Base-by-base conservation (phyloP, 306 rosid genomes). In the Glycine tomentella region DNA sequence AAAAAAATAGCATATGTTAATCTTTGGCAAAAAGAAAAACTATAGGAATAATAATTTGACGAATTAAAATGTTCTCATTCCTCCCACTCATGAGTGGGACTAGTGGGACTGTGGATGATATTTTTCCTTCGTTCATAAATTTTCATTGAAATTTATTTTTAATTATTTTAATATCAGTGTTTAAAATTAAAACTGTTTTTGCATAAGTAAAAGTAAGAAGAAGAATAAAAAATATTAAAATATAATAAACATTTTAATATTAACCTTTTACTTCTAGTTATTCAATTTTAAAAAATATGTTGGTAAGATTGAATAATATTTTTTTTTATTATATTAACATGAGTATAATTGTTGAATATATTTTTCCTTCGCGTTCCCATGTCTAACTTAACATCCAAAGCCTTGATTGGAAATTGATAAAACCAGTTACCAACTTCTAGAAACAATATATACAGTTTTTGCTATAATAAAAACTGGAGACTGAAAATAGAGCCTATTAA, bases 41-140 rank as follows among this genome's bases (percentile, higher is more conserved):
- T 44, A 67, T 44, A 67, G 33, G 73, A 68, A 68, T 44, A 68
- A 15, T 40, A 45, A 15, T 68, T 68, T 68, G 73, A 68, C 73
- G 0, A 68, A 68, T 44, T 68, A 68, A 45, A 67, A 68, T 68
- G 51, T 68, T 68, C 73, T 68, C 38, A 68, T 68, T 68, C 73
- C n/a, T 44, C 38, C 55, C 73, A 66, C 72, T 67, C 33, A n/a
- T 66, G 72, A 42, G 72, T 67, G 55, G 15, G 36, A 25, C 31
- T 25, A 25, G 31, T 25, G 31, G 31, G 2, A 68, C n/a, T 66
- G 12, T 66, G 31, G 51, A n/a, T 66, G 51, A 66, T 66, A 66
- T 68, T 66, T 66, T 66, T 3, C 38, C 70, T 65, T 13, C 2
- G 9, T 34, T 14, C 48, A 33, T 14, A 63, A 65, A 3, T 38